Evolutionary conservation across 1,284 basidiomycete genomes (phyloP).

Genomic region (Cystobasidium sp.): DNA sequence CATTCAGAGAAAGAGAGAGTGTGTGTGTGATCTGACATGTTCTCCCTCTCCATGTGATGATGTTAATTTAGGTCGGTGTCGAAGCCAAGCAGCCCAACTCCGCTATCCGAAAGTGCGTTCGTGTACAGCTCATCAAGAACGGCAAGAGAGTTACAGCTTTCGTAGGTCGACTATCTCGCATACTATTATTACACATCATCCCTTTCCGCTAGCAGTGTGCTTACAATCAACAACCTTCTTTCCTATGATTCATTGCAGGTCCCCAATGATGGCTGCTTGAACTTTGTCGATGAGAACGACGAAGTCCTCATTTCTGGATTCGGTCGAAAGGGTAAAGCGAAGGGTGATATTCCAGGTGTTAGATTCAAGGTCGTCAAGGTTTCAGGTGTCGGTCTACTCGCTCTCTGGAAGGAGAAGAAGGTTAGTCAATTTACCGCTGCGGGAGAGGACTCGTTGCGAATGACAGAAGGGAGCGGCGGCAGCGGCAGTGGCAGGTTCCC

Average conservation of each 20-base stretch:
- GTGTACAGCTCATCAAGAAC: constrained; percentile 99
- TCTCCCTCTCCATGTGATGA: not conserved
- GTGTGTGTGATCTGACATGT: too few species aligned
- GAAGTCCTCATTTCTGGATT: constrained; percentile 99
- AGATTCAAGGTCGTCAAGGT: constrained; percentile 99
- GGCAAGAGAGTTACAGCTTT: constrained; percentile 99
- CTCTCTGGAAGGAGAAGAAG: constrained; percentile 95
- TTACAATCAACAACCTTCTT: constrained; percentile 2
- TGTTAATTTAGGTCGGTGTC: constrained; percentile 60
- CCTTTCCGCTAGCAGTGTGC: not conserved
- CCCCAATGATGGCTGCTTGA: constrained; percentile 94
- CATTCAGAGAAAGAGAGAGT: too few species aligned
- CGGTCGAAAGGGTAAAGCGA: constrained; percentile 98
- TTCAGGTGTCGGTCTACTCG: constrained; percentile 90
- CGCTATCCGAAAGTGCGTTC: constrained; percentile 99
- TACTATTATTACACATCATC: not conserved
- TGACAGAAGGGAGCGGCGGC: too few species aligned
- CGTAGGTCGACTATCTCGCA: constrained; percentile 56
- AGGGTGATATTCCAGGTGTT: constrained; percentile 86
- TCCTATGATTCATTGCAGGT: constrained; percentile 49
- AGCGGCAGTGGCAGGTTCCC: too few species aligned
- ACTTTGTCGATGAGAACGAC: constrained; percentile 98
- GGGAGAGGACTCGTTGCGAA: too few species aligned
- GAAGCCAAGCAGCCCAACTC: constrained; percentile 98
- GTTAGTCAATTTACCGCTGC: constrained; percentile 59